Evolutionary conservation across 208 protist genomes (phyloP), one percentile per base, ranked within the genome.

Genomic region (Trypanosoma rangeli): DNA sequence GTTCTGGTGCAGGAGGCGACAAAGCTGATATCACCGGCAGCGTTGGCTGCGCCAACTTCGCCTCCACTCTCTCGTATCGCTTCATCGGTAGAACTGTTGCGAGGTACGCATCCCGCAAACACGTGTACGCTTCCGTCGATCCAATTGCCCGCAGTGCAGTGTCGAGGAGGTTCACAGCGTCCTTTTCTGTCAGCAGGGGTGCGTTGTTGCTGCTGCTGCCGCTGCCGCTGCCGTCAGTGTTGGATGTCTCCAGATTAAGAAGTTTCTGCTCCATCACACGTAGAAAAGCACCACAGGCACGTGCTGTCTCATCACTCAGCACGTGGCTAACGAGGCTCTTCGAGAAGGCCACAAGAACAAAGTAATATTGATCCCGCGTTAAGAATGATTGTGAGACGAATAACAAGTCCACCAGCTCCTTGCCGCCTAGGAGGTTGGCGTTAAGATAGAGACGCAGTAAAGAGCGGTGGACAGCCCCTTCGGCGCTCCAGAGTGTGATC

Each of bases 381-480:
- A 84, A 26, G 22, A 20, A 74, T 13, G 44, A 16, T 18, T 22
- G 46, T 13, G 55, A 57, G 4, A 48, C 53, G 54, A 81, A 75
- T 18, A 83, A 24, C 28, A 62, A 54, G 31, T 66, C 35, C 18
- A 80, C 79, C 15, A 93, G 57, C 16, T 53, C 44, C 20, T 58
- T 61, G 13, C 83, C 90, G 61, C 76, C 60, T n/a, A 89, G 53
- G 22, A 87, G 50, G 64, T 95, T 82, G 0, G 85, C 80, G 49
- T 79, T 87, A 29, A 95, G 55, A 70, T 87, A 93, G 1, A 93
- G 76, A 0, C 87, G 87, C 35, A 95, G 66, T 33, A 95, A 53
- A 1, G 90, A 89, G 15, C 86, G 90, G 24, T 82, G 85, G 12
- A 88, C 59, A 15, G 81, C 82, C 3, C 85, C 86, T 26, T 85